These are phyloP conservation scores for Rhodotorula sphaerocarpa DNA, from an alignment of 768 basidiomycete species.

Conservation along the genomic window DNA sequence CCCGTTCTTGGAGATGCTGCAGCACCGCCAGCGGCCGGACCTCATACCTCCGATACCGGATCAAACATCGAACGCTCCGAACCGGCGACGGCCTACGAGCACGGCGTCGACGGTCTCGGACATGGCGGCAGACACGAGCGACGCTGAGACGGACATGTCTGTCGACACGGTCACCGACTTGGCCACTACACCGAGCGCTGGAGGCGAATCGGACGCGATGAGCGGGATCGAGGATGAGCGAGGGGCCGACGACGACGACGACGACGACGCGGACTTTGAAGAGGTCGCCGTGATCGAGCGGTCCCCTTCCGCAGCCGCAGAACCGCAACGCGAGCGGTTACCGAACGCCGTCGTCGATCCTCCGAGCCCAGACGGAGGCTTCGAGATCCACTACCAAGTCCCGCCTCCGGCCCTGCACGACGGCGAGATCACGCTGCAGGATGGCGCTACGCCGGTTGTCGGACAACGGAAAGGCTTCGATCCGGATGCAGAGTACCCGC, in stretches of 20 bases:
- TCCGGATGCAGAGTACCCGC: constrained; percentile 21
- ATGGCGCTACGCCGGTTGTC: constrained; percentile 9
- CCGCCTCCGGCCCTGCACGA: constrained; percentile 19
- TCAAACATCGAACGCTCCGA: neutral
- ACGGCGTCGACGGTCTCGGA: constrained; percentile 3
- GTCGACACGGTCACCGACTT: neutral
- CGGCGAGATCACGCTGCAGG: constrained; percentile 6
- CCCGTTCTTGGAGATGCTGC: constrained; percentile 10
- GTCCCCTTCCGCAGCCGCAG: neutral
- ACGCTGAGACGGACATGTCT: constrained; percentile 14
- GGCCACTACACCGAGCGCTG: neutral
- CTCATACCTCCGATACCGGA: neutral
- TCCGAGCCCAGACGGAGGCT: constrained; percentile 7
- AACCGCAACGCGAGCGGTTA: neutral
- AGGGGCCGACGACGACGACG: constrained; percentile 7
- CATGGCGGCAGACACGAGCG: neutral
- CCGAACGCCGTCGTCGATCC: neutral
- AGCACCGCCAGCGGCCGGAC: neutral
- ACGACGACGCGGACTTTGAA: constrained; percentile 24
- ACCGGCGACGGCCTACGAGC: neutral
- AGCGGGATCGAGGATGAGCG: neutral
- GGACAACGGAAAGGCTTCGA: constrained; percentile 19
- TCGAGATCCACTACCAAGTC: constrained; percentile 17
- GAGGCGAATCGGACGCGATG: neutral
- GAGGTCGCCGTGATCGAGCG: neutral